These are phyloP conservation scores for Fraxinus platypoda DNA, from an alignment of 305 asterid species.

Conservation along the genomic window DNA sequence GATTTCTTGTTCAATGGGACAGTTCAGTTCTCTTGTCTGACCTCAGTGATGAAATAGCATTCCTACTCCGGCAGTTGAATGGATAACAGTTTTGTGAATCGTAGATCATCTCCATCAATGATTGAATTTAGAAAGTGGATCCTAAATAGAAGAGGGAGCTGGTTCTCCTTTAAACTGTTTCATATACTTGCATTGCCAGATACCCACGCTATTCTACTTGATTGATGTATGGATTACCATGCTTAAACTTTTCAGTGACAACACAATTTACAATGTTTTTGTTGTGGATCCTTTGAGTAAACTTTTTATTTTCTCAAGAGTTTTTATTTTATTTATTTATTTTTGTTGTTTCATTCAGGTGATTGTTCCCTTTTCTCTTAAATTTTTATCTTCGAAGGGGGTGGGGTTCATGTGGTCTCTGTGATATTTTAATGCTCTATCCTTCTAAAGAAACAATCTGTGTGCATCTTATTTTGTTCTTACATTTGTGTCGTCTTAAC, in stretches of 20 bases:
- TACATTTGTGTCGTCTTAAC: conserved; percentile 19
- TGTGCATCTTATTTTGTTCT: conserved; percentile 12
- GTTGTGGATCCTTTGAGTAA: neutral
- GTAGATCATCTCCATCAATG: neutral
- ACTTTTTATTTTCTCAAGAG: neutral
- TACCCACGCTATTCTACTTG: neutral
- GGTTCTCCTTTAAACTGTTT: neutral
- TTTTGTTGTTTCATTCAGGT: neutral
- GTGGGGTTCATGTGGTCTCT: neutral
- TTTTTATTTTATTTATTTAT: too few relatives aligned
- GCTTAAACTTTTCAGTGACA: neutral
- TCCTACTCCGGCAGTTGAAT: neutral
- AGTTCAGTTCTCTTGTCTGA: neutral
- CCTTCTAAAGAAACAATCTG: conserved; percentile 15
- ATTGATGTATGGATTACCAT: neutral
- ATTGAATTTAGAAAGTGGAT: neutral
- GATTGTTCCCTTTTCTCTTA: neutral
- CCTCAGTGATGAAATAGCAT: neutral
- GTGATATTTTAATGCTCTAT: neutral
- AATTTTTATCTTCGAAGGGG: neutral
- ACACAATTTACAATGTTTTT: neutral
- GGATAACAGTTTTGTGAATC: neutral
- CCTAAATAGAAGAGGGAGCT: neutral
- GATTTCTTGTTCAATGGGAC: neutral
- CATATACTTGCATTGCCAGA: neutral